A percentile compares a stretch with the other conserved stretches of the same genome.
Conservation (phyloP, 2,329 filamentous ascomycete species). For the Cercospora canescens region DNA sequence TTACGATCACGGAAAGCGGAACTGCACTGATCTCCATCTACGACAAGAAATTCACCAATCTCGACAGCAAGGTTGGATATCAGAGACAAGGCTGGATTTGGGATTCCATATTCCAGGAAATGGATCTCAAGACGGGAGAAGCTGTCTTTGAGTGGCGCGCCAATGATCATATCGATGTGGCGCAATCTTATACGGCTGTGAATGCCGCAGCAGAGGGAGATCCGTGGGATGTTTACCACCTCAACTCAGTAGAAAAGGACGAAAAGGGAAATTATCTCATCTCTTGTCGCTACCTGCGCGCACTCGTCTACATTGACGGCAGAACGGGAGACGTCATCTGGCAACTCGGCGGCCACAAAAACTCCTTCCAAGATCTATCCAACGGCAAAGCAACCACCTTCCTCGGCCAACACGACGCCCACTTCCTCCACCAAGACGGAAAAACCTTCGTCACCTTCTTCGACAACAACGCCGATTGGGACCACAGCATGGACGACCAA, state of each 20-base stretch:
- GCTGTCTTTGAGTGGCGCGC: constrained; percentile 60
- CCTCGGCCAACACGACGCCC: constrained; percentile 54
- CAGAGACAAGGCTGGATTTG: constrained; percentile 35
- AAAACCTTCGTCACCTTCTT: constrained; percentile 21
- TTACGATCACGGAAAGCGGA: constrained; percentile 42
- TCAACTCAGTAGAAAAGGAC: constrained; percentile 58
- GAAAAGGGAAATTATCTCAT: constrained; percentile 54
- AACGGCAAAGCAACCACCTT: constrained; percentile 35
- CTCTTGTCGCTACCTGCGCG: constrained; percentile 52
- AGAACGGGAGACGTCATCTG: constrained; percentile 53
- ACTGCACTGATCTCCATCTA: constrained; percentile 47
- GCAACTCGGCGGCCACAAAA: constrained; percentile 45
- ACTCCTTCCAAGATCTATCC: constrained; percentile 32
- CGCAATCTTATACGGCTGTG: constrained; percentile 40
- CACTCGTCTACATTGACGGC: constrained; percentile 50
- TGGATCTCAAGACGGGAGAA: constrained; percentile 55
- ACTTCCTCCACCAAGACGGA: constrained; percentile 44
- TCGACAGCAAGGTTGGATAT: constrained; percentile 28
- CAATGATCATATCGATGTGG: constrained; percentile 53
- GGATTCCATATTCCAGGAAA: constrained; percentile 36
- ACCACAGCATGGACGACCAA: constrained; percentile 15
- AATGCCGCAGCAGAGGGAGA: constrained; percentile 43
- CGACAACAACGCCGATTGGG: constrained; percentile 37
- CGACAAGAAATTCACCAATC: constrained; percentile 24
- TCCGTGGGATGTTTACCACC: constrained; percentile 56